These are phyloP conservation scores for Backusella australiensis DNA, from an alignment of 192 early-diverging fungal species.

Conservation along the genomic window DNA sequence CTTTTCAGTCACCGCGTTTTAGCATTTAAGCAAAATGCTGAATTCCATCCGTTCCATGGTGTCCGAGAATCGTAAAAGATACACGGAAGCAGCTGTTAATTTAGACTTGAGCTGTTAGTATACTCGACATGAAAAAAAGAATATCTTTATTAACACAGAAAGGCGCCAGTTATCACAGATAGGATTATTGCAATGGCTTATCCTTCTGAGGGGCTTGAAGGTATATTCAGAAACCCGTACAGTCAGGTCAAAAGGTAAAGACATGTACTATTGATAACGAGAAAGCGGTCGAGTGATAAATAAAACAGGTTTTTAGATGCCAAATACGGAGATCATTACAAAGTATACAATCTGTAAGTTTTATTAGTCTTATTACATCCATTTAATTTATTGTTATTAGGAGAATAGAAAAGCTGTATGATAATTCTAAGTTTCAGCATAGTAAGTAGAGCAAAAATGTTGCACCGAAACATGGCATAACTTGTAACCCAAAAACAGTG, in stretches of 20 bases:
- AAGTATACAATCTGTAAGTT: constrained; percentile 62
- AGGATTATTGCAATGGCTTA: constrained; percentile 58
- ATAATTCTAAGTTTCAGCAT: constrained; percentile 40
- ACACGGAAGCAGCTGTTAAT: constrained; percentile 37
- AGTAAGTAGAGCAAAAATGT: not conserved
- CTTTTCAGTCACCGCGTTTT: not conserved
- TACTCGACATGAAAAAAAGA: not conserved
- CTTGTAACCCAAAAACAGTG: constrained; percentile 16
- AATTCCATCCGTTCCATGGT: constrained; percentile 18
- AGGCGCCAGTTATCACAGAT: constrained; percentile 43
- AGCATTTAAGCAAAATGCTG: constrained; percentile 11
- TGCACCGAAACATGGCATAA: not conserved
- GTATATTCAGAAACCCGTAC: constrained; percentile 55
- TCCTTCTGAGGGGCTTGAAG: constrained; percentile 50
- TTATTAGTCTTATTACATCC: not conserved
- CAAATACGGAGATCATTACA: constrained; percentile 48
- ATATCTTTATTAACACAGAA: no score
- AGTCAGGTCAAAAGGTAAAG: constrained; percentile 53
- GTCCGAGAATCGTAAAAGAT: constrained; percentile 34
- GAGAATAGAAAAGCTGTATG: constrained; percentile 53
- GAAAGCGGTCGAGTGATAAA: not conserved
- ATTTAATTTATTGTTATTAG: constrained; percentile 22
- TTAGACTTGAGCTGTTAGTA: constrained; percentile 46
- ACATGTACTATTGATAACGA: no score
- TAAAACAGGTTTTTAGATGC: constrained; percentile 49